Conservation (phyloP, 768 basidiomycete species). For the Pisolithus microcarpus region DNA sequence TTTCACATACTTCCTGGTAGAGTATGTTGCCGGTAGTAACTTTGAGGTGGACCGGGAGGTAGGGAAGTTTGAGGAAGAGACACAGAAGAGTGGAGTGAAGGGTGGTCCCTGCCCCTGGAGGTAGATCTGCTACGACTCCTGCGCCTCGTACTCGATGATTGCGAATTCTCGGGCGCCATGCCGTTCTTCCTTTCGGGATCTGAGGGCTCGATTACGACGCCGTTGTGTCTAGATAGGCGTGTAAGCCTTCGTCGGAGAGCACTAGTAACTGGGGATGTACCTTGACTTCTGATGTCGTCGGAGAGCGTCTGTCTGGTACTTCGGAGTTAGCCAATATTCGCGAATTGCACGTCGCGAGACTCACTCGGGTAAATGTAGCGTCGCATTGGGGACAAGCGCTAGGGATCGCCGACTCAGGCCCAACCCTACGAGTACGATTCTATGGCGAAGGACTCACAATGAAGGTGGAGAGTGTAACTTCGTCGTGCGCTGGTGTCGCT, state of each 20-base stretch:
- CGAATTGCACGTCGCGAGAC: slow-evolving; percentile 21
- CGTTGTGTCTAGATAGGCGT: slow-evolving; percentile 45
- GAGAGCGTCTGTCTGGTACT: slow-evolving; percentile 66
- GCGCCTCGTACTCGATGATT: slow-evolving; percentile 37
- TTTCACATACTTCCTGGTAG: slow-evolving; percentile 35
- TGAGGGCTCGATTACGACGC: slow-evolving; percentile 52
- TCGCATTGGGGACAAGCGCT: slow-evolving; percentile 77
- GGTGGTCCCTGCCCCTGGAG: slow-evolving; percentile 31
- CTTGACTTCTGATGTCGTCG: slow-evolving; percentile 74
- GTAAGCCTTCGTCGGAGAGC: slow-evolving; percentile 1
- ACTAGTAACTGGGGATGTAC: slow-evolving; percentile 29
- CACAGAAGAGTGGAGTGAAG: slow-evolving; percentile 20
- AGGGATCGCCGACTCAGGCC: slow-evolving; percentile 9
- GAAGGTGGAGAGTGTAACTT: slow-evolving; percentile 69
- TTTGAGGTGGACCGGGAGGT: slow-evolving; percentile 35
- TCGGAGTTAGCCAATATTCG: slow-evolving; percentile 13
- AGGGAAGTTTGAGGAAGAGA: slow-evolving; percentile 30
- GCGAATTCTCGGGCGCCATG: slow-evolving; percentile 17
- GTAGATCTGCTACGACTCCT: slow-evolving; percentile 45
- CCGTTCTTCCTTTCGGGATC: slow-evolving; percentile 19
- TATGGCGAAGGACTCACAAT: slow-evolving; percentile 42
- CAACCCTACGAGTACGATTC: slow-evolving; percentile 8
- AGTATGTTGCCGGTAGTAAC: slow-evolving; percentile 64
- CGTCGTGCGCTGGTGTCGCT: slow-evolving; percentile 75
- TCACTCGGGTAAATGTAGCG: slow-evolving; percentile 70